phyloP scores from a whole-genome alignment of 768 basidiomycete species.

The Leccinum fibrillosum region DNA sequence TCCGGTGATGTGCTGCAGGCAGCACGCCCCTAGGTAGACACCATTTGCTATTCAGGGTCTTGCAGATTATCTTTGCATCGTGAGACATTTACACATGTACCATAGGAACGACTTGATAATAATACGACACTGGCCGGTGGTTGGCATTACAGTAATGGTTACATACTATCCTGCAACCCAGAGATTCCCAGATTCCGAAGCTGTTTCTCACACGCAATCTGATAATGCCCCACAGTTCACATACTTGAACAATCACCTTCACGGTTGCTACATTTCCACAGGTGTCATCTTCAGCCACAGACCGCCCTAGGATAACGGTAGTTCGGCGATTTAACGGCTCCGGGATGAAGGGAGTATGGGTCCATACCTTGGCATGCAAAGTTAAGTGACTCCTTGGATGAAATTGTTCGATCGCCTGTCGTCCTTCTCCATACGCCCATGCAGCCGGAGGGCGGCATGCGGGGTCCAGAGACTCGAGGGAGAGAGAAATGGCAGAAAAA shows the following conservation, averaged over 20 bases:
- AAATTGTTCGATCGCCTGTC: slow-evolving; percentile 25
- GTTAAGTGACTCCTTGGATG: slow-evolving; percentile 30
- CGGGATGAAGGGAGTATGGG: background rate
- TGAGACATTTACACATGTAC: background rate
- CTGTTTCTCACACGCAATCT: background rate
- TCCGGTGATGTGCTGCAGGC: background rate
- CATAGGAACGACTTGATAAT: background rate
- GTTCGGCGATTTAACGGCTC: background rate
- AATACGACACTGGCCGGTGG: background rate
- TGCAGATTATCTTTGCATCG: background rate
- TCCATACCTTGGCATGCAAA: slow-evolving; percentile 36
- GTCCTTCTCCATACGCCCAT: slow-evolving; percentile 27
- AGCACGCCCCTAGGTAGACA: background rate
- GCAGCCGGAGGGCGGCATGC: slow-evolving; percentile 22
- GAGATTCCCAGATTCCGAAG: background rate
- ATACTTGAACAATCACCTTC: background rate
- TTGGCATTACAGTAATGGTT: background rate
- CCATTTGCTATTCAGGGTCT: background rate
- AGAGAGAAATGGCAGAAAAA: slow-evolving; percentile 23
- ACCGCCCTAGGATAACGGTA: slow-evolving; percentile 34
- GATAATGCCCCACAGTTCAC: background rate
- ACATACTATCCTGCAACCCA: background rate
- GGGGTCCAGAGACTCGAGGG: slow-evolving; percentile 28
- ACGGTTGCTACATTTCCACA: slow-evolving; percentile 13
- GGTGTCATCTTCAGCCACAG: slow-evolving; percentile 45